Base-by-base conservation (phyloP, 2,329 filamentous ascomycete genomes). In the Fusarium annulatum region DNA sequence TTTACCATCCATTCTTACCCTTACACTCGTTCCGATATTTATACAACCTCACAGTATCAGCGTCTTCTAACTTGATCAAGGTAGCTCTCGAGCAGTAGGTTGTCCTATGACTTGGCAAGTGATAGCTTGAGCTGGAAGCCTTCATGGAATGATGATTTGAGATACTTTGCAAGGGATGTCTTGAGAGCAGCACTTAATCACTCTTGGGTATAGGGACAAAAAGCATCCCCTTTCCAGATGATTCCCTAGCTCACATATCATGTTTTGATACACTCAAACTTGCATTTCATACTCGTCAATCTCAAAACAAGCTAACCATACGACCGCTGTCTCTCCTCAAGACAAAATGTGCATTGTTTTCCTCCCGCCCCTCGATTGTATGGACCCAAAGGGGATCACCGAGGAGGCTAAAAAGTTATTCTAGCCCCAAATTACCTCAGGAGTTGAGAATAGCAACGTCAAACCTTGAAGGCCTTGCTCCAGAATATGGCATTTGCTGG, bases 31-130 rank as follows among this genome's bases (percentile, higher is more conserved):
- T 33, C 7, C 21, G 3, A 18, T 18, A 33, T 23, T 15, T 8
- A 33, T 33, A 15, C 11, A 19, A 34, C 5, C 30, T 4, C 11
- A 15, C 3, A 23, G 5, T 8, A 51, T 7, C 8, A 9, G 8
- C 3, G 5, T 7, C 48, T 51, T 14, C 4, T 14, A 12, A 14
- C 3, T 18, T 19, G 19, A 19, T 14, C 16, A 8, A 51, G 16
- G 5, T 19, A 23, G 5, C 0, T 5, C 9, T 23, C 18, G 15
- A 23, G 28, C 2, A 19, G 5, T 0, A 14, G 34, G 9, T 14
- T 23, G 2, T 19, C 30, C 18, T 3, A 1, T 19, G 48, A 10
- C 30, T 15, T 33, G 8, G 16, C 5, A 23, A 34, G 8, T 15
- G 4, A 4, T 23, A 9, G 11, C 30, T 2, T 33, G 15, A 7